phyloP scores from a whole-genome alignment of 2,329 filamentous ascomycete genomes.

The Aspergillus viridinutans region DNA sequence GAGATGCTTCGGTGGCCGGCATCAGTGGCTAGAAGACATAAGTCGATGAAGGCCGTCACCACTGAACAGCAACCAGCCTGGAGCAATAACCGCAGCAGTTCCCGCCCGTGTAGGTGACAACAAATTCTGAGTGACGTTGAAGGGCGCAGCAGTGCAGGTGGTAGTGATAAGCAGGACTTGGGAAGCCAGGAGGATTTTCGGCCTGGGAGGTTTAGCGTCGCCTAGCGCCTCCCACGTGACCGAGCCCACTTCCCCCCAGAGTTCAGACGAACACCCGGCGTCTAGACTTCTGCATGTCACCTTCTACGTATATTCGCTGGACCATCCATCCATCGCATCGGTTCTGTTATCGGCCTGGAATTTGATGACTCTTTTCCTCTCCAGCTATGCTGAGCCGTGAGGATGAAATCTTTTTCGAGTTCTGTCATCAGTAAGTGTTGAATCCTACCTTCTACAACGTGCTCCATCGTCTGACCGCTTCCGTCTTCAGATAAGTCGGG shows the following conservation, averaged over 20 bases:
- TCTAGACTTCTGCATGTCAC: constrained; percentile 23
- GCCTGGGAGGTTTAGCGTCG: constrained; percentile 28
- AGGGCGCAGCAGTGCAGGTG: constrained; percentile 6
- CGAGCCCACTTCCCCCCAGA: constrained; percentile 26
- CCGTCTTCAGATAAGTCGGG: constrained; percentile 55
- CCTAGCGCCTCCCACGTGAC: constrained; percentile 38
- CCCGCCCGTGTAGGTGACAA: constrained; percentile 15
- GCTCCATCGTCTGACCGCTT: constrained; percentile 6
- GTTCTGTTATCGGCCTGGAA: neutral
- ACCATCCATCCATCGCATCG: neutral
- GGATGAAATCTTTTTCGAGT: constrained; percentile 50
- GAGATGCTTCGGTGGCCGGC: constrained; percentile 74
- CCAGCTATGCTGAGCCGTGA: constrained; percentile 21
- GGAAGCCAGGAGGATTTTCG: constrained; percentile 42
- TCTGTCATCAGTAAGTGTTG: constrained; percentile 48
- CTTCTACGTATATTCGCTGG: neutral
- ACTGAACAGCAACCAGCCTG: constrained; percentile 32
- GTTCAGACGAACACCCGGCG: constrained; percentile 13
- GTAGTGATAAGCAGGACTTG: constrained; percentile 27
- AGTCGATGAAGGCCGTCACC: constrained; percentile 27
- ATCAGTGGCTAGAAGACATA: constrained; percentile 64
- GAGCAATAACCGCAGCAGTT: constrained; percentile 24
- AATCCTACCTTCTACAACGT: neutral
- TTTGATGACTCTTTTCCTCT: neutral
- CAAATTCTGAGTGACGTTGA: constrained; percentile 1